Conservation (phyloP, 306 rosid species). For the Cyclanthera cordifolia region DNA sequence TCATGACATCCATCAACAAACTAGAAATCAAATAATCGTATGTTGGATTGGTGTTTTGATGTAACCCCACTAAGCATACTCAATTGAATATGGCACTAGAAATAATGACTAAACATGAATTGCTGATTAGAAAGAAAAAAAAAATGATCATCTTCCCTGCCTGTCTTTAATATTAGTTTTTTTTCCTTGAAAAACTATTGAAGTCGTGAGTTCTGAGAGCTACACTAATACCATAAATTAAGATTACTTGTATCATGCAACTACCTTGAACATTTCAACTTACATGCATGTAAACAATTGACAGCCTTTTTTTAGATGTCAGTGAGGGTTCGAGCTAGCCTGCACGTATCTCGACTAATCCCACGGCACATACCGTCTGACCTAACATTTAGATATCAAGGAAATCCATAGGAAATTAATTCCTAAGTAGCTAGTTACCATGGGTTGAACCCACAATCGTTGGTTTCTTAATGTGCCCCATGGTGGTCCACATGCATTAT, state of each 20-base stretch:
- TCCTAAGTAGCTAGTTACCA: too few species aligned
- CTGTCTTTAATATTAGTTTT: neutral
- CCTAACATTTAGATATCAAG: too few species aligned
- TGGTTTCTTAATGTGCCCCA: too few species aligned
- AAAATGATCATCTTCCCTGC: neutral
- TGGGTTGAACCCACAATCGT: too few species aligned
- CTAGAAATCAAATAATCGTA: neutral
- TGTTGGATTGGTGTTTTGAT: neutral
- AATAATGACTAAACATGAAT: neutral
- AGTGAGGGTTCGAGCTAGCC: too few species aligned
- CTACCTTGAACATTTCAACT: slow-evolving; percentile 16
- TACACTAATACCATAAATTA: neutral
- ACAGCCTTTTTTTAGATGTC: neutral
- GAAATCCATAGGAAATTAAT: too few species aligned
- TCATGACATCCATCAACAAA: neutral
- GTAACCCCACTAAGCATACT: too few species aligned
- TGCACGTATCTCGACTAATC: too few species aligned
- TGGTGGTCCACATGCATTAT: too few species aligned
- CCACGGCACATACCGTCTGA: too few species aligned
- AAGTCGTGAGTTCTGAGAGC: neutral
- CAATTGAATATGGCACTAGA: too few species aligned
- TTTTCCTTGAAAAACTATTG: neutral
- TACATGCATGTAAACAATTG: slow-evolving; percentile 3
- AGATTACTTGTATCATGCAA: neutral
- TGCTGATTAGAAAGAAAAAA: neutral